Base-by-base conservation (phyloP, 345 rosid genomes). In the Arabis alpina region DNA sequence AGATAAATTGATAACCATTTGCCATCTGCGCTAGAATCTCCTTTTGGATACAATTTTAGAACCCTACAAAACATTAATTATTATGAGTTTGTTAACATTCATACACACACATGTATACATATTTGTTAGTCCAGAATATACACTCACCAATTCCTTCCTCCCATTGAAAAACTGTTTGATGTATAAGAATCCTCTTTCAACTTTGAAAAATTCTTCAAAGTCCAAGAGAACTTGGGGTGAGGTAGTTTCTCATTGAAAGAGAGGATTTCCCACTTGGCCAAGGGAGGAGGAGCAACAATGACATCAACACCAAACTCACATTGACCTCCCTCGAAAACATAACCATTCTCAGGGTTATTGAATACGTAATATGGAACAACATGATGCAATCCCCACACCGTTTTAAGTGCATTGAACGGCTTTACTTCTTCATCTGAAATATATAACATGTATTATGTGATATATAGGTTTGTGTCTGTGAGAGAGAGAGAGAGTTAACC, bases 241-340 rank as follows among this genome's bases (percentile, higher is more conserved):
- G 16, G 2, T n/a, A 37, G 24, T 40, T 40, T 40, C 50, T 66
- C 51, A 40, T 41, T 3, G 6, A 52, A 66, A 27, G 70, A 40
- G 8, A 66, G 28, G 1, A 66, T 66, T 11, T 53, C 60, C 70
- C 70, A 66, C 14, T 52, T 66, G 41, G 28, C 53, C 14, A 41
- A 30, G 2, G 23, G 23, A 19, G 70, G 51, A 6, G 41, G 4
- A 27, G 16, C 16, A 66, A 53, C 71, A 28, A 42, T 11, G 30
- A 53, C 61, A 53, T 61, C 66, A 45, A 61, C 66, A 45, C 66
- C 54, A 30, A 45, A 61, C 54, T 61, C 66, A 6, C 66, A 66
- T 8, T 66, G 42, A 28, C 4, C 42, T 27, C 61, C 71, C 8
- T 66, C 61, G 11, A 53, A 66, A 4, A 66, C 0, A 10, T 66